A percentile compares a stretch with the other conserved stretches of the same genome.
Evolutionary conservation across 2,329 filamentous ascomycete genomes (phyloP).

Genomic region (Aspergillus sp.): DNA sequence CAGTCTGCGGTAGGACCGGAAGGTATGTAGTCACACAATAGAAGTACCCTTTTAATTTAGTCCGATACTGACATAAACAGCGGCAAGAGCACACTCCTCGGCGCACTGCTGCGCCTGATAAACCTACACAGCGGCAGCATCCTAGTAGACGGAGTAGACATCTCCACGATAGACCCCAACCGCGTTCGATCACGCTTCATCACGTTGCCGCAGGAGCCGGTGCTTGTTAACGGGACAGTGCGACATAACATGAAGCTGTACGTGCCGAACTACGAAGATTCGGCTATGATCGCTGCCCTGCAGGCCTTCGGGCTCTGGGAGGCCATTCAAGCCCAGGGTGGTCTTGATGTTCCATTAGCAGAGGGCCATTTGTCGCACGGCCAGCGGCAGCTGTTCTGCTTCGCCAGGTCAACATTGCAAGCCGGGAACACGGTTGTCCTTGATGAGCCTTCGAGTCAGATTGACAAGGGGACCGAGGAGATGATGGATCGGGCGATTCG

Average conservation of each 20-base stretch:
- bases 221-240: not conserved
- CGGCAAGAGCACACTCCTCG: not conserved
- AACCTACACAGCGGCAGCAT: not conserved
- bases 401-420: not conserved
- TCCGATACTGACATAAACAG: not conserved
- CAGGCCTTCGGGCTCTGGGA: not conserved
- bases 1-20: not conserved
- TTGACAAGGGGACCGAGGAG: too few relatives aligned
- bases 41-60: too few relatives aligned
- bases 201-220: not conserved
- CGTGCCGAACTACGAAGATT: not conserved
- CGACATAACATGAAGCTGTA: not conserved
- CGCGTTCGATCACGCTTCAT: not conserved
- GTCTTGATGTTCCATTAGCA: not conserved
- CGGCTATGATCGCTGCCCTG: not conserved
- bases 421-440: not conserved
- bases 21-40: too few relatives aligned
- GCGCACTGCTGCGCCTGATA: not conserved
- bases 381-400: not conserved
- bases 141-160: not conserved
- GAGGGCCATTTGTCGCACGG: not conserved
- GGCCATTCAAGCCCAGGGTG: not conserved
- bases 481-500: too few relatives aligned
- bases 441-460: slow-evolving; percentile 8
- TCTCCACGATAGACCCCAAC: not conserved